phyloP scores from a whole-genome alignment of 768 basidiomycete species.

The Leccinum variicolor region DNA sequence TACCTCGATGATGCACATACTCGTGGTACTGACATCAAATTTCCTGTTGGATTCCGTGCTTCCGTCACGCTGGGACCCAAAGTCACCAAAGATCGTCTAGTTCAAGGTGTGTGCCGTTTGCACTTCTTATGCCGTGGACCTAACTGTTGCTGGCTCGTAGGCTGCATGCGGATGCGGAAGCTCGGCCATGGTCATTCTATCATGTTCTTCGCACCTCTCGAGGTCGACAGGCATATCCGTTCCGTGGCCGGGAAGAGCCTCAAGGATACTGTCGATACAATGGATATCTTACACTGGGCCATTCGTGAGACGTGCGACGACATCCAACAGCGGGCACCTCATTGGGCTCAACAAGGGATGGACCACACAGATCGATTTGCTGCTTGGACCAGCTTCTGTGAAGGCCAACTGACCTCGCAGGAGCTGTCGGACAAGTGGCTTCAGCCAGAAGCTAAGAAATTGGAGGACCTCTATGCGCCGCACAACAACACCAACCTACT shows the following conservation, averaged over 20 bases:
- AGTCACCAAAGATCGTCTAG: slow-evolving; percentile 49
- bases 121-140: no score
- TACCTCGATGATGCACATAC: slow-evolving; percentile 54
- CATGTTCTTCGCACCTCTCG: slow-evolving; percentile 42
- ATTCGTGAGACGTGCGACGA: slow-evolving; percentile 42
- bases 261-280: slow-evolving; percentile 8
- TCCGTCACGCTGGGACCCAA: slow-evolving; percentile 39
- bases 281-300: slow-evolving; percentile 44
- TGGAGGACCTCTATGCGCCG: slow-evolving; percentile 35
- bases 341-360: slow-evolving; percentile 43
- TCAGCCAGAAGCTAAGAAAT: slow-evolving; percentile 35
- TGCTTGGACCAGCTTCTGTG: slow-evolving; percentile 17
- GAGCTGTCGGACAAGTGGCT: slow-evolving; percentile 31
- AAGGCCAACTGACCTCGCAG: background rate
- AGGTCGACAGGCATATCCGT: slow-evolving; percentile 38
- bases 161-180: slow-evolving; percentile 53
- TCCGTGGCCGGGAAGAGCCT: slow-evolving; percentile 9
- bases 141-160: background rate
- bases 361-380: slow-evolving; percentile 29
- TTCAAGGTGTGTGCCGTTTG: slow-evolving; percentile 33
- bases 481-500: slow-evolving; percentile 5
- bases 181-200: slow-evolving; percentile 44
- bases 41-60: slow-evolving; percentile 34
- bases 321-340: slow-evolving; percentile 35
- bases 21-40: slow-evolving; percentile 48